Percentiles rank a stretch among this genome's conserved stretches.
These are phyloP conservation scores for Diospyros kaki DNA, from an alignment of 148 eudicot species.

Conservation along the genomic window DNA sequence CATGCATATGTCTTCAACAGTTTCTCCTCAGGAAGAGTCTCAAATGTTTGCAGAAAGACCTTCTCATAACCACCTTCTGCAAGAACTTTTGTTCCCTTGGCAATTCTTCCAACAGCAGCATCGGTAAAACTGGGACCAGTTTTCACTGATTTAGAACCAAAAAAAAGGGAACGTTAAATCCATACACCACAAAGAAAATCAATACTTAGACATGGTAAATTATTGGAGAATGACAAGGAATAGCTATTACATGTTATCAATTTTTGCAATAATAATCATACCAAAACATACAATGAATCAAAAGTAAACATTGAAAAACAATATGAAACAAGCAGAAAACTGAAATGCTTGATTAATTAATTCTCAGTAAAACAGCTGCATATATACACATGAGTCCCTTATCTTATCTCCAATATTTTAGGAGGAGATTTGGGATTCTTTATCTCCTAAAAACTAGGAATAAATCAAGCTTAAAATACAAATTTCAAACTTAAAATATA, in stretches of 20 bases:
- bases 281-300: neutral
- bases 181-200: neutral
- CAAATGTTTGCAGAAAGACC: slow-evolving; percentile 72
- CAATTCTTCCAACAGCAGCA: slow-evolving; percentile 86
- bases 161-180: neutral
- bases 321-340: too few relatives aligned
- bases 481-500: too few relatives aligned
- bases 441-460: too few relatives aligned
- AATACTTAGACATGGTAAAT: neutral
- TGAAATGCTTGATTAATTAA: too few relatives aligned
- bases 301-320: neutral
- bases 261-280: neutral
- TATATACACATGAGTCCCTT: too few relatives aligned
- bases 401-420: too few relatives aligned
- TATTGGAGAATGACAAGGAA: neutral
- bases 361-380: too few relatives aligned
- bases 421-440: too few relatives aligned
- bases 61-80: slow-evolving; percentile 97
- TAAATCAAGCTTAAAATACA: too few relatives aligned
- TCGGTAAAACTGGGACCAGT: slow-evolving; percentile 83
- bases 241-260: too few relatives aligned
- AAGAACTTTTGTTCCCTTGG: slow-evolving; percentile 75
- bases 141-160: slow-evolving; percentile 50
- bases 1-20: slow-evolving; percentile 75
- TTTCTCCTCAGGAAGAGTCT: slow-evolving; percentile 73